Evolutionary conservation across 2,329 filamentous ascomycete species (phyloP).

Genomic region (Claviceps capensis): DNA sequence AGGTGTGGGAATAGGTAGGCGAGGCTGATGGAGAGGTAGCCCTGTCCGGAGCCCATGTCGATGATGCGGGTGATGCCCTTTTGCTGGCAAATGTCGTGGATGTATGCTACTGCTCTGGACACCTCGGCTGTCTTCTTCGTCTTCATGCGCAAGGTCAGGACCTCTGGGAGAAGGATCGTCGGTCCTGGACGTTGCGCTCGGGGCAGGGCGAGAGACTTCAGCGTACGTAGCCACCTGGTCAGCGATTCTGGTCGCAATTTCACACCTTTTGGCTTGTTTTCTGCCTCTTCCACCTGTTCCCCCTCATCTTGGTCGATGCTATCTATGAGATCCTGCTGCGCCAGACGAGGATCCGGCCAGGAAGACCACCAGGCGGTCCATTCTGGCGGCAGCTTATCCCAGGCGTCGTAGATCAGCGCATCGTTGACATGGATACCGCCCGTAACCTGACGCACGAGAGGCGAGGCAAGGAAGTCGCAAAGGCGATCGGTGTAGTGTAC

Average conservation of each 20-base stretch:
- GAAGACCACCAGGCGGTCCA: conserved; percentile 19
- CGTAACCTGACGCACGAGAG: conserved; percentile 18
- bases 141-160: conserved; percentile 15
- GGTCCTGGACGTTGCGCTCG: conserved; percentile 11
- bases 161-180: conserved; percentile 9
- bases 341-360: conserved; percentile 15
- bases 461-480: conserved; percentile 11
- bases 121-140: conserved; percentile 19
- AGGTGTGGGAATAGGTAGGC: conserved; percentile 16
- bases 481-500: conserved; percentile 13
- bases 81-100: conserved; percentile 11
- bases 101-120: conserved; percentile 14
- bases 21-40: conserved; percentile 17
- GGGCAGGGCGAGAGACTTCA: conserved; percentile 13
- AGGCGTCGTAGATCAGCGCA: conserved; percentile 17
- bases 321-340: conserved; percentile 17
- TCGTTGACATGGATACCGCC: conserved; percentile 23
- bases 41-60: conserved; percentile 16
- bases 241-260: conserved; percentile 11
- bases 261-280: background rate
- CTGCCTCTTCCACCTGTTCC: background rate
- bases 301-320: conserved; percentile 12
- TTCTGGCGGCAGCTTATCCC: conserved; percentile 15
- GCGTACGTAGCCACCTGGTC: conserved; percentile 10
- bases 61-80: conserved; percentile 15